phyloP scores from a whole-genome alignment of 2,329 filamentous ascomycete species.

The Dothistroma pini region DNA sequence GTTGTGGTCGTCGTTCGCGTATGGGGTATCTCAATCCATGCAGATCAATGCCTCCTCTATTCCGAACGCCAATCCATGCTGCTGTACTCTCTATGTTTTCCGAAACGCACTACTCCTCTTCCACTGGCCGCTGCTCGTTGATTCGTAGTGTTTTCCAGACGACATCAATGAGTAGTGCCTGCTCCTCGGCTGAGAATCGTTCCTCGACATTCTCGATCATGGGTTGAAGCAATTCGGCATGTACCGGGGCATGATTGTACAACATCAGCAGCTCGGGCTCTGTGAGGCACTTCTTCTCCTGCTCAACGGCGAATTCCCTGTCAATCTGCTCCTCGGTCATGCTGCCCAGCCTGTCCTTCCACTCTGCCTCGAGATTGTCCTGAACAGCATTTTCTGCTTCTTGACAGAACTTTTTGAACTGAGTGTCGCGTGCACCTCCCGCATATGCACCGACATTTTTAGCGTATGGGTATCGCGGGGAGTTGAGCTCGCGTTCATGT shows the following conservation, averaged over 20 bases:
- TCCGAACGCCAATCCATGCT: not conserved
- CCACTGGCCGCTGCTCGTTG: not conserved
- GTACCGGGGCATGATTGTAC: slow-evolving; percentile 33
- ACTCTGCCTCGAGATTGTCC: slow-evolving; percentile 27
- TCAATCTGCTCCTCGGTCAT: slow-evolving; percentile 27
- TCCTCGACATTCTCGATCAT: slow-evolving; percentile 37
- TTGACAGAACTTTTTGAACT: slow-evolving; percentile 25
- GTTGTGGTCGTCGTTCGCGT: not conserved
- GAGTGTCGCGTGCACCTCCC: slow-evolving; percentile 20
- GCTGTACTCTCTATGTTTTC: not conserved
- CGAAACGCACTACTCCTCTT: not conserved
- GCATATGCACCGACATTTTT: slow-evolving; percentile 30
- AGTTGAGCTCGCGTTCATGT: slow-evolving; percentile 31
- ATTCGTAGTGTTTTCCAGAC: slow-evolving; percentile 15
- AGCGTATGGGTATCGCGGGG: slow-evolving; percentile 30
- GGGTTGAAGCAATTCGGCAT: slow-evolving; percentile 33
- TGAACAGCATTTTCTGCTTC: slow-evolving; percentile 27
- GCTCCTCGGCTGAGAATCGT: slow-evolving; percentile 33
- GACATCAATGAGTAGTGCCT: slow-evolving; percentile 30
- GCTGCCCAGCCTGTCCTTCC: slow-evolving; percentile 20
- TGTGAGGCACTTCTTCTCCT: slow-evolving; percentile 34
- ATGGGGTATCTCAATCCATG: not conserved
- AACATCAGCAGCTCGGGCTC: slow-evolving; percentile 36
- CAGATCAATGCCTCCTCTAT: not conserved
- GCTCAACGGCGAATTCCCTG: slow-evolving; percentile 28